phyloP scores from a whole-genome alignment of 2,329 filamentous ascomycete genomes.

The Colletotrichum gloeosporioides region DNA sequence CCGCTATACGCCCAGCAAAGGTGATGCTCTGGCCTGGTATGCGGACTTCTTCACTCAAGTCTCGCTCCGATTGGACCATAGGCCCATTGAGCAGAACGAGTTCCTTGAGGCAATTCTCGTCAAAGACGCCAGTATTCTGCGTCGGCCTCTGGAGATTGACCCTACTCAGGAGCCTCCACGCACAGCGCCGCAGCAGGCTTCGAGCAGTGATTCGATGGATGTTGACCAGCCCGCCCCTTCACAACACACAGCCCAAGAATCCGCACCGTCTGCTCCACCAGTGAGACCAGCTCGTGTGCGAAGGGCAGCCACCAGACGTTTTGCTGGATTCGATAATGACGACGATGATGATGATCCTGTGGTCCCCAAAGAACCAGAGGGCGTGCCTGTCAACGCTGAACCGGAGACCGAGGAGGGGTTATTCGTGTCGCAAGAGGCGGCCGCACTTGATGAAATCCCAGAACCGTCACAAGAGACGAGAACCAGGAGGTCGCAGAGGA shows the following conservation, averaged over 20 bases:
- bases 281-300: conserved; percentile 27
- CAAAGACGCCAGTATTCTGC: conserved; percentile 77
- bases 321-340: conserved; percentile 73
- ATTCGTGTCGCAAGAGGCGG: conserved; percentile 60
- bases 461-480: conserved; percentile 23
- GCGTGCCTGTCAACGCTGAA: conserved; percentile 15
- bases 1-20: conserved; percentile 67
- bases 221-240: conserved; percentile 25
- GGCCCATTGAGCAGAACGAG: conserved; percentile 86
- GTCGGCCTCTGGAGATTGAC: conserved; percentile 68
- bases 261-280: conserved; percentile 23
- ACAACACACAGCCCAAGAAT: conserved; percentile 5
- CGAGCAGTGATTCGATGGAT: conserved; percentile 25
- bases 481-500: conserved; percentile 40
- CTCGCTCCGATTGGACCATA: conserved; percentile 76
- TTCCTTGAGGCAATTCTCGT: conserved; percentile 88
- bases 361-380: conserved; percentile 26
- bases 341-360: conserved; percentile 46
- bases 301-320: conserved; percentile 53
- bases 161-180: conserved; percentile 32
- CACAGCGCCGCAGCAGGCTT: conserved; percentile 22
- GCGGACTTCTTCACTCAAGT: conserved; percentile 71
- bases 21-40: conserved; percentile 68
- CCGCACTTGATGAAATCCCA: conserved; percentile 1
- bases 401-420: conserved; percentile 53